Evolutionary conservation across 2,329 filamentous ascomycete species (phyloP).

Genomic region (Emericellopsis atlantica): DNA sequence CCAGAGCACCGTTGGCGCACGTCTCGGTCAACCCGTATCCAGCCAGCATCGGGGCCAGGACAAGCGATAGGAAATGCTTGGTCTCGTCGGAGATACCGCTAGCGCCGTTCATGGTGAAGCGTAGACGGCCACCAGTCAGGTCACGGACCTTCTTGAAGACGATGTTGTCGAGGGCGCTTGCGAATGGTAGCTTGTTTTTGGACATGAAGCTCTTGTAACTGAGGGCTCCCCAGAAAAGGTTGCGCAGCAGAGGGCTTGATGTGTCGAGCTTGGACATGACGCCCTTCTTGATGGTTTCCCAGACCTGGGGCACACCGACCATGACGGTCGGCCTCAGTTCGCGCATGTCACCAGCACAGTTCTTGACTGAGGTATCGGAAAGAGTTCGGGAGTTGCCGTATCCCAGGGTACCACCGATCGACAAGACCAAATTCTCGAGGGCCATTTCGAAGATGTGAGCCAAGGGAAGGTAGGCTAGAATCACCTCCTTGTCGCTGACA

Average conservation of each 20-base stretch:
- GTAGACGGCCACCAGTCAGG: slow-evolving; percentile 75
- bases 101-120: slow-evolving; percentile 89
- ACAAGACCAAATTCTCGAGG: slow-evolving; percentile 83
- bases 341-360: slow-evolving; percentile 87
- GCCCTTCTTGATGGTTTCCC: slow-evolving; percentile 96
- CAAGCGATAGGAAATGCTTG: slow-evolving; percentile 80
- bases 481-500: slow-evolving; percentile 62
- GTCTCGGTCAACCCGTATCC: slow-evolving; percentile 96
- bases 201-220: slow-evolving; percentile 47
- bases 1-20: slow-evolving; percentile 68
- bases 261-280: slow-evolving; percentile 68
- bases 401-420: slow-evolving; percentile 82
- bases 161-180: slow-evolving; percentile 60
- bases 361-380: slow-evolving; percentile 72
- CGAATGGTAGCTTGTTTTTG: slow-evolving; percentile 47
- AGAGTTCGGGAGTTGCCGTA: slow-evolving; percentile 88
- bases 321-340: slow-evolving; percentile 83
- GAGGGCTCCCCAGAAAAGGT: slow-evolving; percentile 63
- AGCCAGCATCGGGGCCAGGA: slow-evolving; percentile 84
- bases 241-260: slow-evolving; percentile 55
- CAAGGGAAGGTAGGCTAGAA: slow-evolving; percentile 85
- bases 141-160: slow-evolving; percentile 90
- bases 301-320: slow-evolving; percentile 90
- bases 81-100: slow-evolving; percentile 83
- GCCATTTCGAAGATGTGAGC: slow-evolving; percentile 96